Conservation (phyloP, 2,329 filamentous ascomycete species). For the Fusarium tanahbumbuense region DNA sequence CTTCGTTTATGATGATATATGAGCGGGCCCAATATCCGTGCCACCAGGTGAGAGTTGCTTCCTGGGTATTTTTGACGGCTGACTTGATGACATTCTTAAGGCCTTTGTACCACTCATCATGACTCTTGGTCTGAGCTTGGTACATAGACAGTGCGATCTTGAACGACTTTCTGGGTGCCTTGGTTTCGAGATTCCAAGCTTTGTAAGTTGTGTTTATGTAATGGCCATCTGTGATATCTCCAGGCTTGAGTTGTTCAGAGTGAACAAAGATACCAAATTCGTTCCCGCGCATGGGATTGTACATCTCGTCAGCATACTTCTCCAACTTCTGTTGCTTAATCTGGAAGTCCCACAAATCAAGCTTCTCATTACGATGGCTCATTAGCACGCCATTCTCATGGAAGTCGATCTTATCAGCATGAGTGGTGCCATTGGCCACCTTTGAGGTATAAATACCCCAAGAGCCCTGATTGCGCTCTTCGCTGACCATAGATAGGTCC, state of each 20-base stretch:
- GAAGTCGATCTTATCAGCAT: slow-evolving; percentile 9
- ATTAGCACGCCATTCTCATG: slow-evolving; percentile 5
- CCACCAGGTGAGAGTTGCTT: slow-evolving; percentile 8
- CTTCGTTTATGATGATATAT: slow-evolving; percentile 13
- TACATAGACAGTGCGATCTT: neutral
- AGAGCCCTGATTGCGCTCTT: slow-evolving; percentile 8
- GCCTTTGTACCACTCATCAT: slow-evolving; percentile 14
- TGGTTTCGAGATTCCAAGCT: neutral
- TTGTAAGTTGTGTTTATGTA: slow-evolving; percentile 18
- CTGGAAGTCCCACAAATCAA: slow-evolving; percentile 10
- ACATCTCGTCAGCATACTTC: slow-evolving; percentile 1
- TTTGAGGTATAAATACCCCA: slow-evolving; percentile 19
- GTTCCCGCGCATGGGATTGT: slow-evolving; percentile 11
- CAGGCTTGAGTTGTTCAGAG: slow-evolving; percentile 2
- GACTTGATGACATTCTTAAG: neutral
- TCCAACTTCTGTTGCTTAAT: slow-evolving; percentile 1
- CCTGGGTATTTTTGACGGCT: neutral
- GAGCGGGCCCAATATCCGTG: slow-evolving; percentile 4
- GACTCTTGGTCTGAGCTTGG: neutral
- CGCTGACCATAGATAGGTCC: neutral
- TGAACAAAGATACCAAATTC: slow-evolving; percentile 15
- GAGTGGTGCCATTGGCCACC: slow-evolving; percentile 10
- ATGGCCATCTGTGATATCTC: neutral
- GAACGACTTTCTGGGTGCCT: neutral
- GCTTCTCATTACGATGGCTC: slow-evolving; percentile 5